Evolutionary conservation across 208 protist genomes (phyloP), one percentile per base, ranked within the genome.

Genomic region (Angomonas deanei): DNA sequence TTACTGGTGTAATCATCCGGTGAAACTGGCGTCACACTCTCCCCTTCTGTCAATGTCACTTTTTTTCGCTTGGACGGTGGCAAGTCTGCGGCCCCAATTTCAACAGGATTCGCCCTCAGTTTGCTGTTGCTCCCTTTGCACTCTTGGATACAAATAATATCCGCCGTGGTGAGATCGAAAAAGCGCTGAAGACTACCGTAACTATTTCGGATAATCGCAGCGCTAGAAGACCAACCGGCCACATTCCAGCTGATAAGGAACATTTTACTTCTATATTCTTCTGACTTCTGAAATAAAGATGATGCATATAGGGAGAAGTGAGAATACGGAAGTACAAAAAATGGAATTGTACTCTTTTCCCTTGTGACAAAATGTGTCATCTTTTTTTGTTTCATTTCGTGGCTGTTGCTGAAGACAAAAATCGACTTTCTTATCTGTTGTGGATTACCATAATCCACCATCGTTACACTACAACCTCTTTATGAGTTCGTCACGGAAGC

Each of bases 241-340:
- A 92, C 86, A 64, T 95, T 95, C 86, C 89, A 95, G 65, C 86
- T 92, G 27, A 95, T 81, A 13, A 95, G 36, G 59, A 84, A 82
- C 88, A 95, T 92, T 2, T 53, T 19, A n/a, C n/a, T n/a, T n/a
- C n/a, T n/a, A n/a, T n/a, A n/a, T n/a, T n/a, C n/a, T n/a, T n/a
- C n/a, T n/a, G n/a, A n/a, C n/a, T n/a, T n/a, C n/a, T n/a, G n/a
- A n/a, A n/a, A n/a, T n/a, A n/a, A n/a, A n/a, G n/a, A n/a, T n/a
- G n/a, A n/a, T 24, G 6, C 17, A 21, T 28, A 52, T 27, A 54
- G 38, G 21, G 33, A 26, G 2, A 39, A 64, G 21, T 17, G 53
- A 33, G n/a, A 23, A 49, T 24, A 53, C 15, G n/a, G 28, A 56
- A 32, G 28, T 34, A 30, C 1, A 56, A 56, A 56, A 28, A 56